Percentiles rank a stretch among this genome's conserved stretches.
Evolutionary conservation across 805 yeast genomes (phyloP).

Genomic region (Brettanomyces sp.): DNA sequence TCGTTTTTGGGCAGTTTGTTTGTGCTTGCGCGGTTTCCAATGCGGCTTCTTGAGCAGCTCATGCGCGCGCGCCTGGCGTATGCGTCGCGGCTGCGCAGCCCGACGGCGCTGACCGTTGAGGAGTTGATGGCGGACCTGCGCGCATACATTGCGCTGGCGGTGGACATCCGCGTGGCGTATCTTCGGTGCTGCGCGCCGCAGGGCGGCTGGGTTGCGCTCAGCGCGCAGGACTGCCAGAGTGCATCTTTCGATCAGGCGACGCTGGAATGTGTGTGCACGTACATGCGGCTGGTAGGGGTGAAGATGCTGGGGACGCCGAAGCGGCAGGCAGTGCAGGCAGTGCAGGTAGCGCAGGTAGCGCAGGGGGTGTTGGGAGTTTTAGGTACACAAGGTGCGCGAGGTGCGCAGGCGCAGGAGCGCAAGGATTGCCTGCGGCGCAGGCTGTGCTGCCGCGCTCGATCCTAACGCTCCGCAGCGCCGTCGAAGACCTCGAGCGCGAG

Average conservation of each 20-base stretch:
- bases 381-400: too few species aligned
- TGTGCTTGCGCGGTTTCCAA: slow-evolving; percentile 64
- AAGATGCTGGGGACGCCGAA: slow-evolving; percentile 81
- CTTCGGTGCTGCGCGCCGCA: slow-evolving; percentile 49
- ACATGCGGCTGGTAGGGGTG: slow-evolving; percentile 59
- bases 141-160: slow-evolving; percentile 64
- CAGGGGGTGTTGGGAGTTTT: too few species aligned
- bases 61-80: slow-evolving; percentile 65
- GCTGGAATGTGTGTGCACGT: slow-evolving; percentile 63
- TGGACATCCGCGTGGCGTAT: slow-evolving; percentile 62
- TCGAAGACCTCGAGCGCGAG: slow-evolving; percentile 77
- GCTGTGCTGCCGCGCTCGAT: too few species aligned
- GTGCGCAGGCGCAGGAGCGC: too few species aligned
- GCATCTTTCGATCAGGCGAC: slow-evolving; percentile 54
- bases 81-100: slow-evolving; percentile 70
- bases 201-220: slow-evolving; percentile 47
- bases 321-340: too few species aligned
- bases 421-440: too few species aligned
- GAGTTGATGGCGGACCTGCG: slow-evolving; percentile 84
- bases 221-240: slow-evolving; percentile 54
- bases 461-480: slow-evolving; percentile 32
- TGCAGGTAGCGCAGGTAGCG: too few species aligned
- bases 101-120: slow-evolving; percentile 93
- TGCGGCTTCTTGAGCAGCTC: slow-evolving; percentile 69
- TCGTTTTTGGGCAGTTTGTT: slow-evolving; percentile 58